Conservation (phyloP, 23 red algal species). For the Chondrus crispus region DNA sequence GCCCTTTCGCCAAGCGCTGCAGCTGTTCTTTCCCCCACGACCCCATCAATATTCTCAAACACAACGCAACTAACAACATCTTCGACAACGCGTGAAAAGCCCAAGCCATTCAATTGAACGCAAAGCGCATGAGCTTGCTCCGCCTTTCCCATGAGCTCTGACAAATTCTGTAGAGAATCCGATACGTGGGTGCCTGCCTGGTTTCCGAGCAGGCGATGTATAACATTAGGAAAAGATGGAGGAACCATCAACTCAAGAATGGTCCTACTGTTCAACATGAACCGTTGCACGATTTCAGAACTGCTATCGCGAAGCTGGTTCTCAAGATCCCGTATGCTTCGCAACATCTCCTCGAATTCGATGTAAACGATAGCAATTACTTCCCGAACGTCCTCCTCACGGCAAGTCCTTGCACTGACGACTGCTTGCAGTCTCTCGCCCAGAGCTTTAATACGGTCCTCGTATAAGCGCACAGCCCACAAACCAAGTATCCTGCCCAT, state of each 20-base stretch:
- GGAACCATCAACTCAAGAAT: background rate
- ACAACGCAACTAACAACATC: constrained; percentile 35
- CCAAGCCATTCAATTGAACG: constrained; percentile 30
- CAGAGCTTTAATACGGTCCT: background rate
- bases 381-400: background rate
- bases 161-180: background rate
- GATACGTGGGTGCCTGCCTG: background rate
- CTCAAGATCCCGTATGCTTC: background rate
- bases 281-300: background rate
- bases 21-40: constrained; percentile 17
- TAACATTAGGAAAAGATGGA: background rate
- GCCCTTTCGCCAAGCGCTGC: background rate
- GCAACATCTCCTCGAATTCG: background rate
- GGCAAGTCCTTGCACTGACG: background rate
- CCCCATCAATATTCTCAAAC: constrained; percentile 41
- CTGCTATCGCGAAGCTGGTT: background rate
- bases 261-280: background rate
- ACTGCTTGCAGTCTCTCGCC: background rate
- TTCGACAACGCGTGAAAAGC: constrained; percentile 40
- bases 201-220: background rate
- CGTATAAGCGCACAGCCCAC: background rate
- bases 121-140: background rate
- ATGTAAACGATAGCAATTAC: background rate
- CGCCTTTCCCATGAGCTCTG: background rate
- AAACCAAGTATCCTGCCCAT: background rate